Evolutionary conservation across 2,329 filamentous ascomycete genomes (phyloP), one percentile per base, ranked within the genome.

Genomic region (Rutstroemia sp.): DNA sequence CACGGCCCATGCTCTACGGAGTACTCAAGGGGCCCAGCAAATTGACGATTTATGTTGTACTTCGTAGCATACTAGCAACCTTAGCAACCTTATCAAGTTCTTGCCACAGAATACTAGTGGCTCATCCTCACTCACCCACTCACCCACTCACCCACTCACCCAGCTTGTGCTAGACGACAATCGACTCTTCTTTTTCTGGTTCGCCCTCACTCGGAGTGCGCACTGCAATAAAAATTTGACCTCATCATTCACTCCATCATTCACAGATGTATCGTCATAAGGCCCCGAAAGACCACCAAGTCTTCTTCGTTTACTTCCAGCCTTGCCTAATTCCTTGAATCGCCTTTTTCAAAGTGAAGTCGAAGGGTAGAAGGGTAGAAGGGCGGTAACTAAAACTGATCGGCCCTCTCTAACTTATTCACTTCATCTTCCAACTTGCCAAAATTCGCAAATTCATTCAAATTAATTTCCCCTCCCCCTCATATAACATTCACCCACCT

Each of bases 261-360:
- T 57, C 41, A 49, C 49, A 54, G 44, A 42, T 42, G 52, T 54
- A 44, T 51, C 45, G 46, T 50, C 52, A 50, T 55, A 55, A 23
- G 37, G 46, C 45, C 23, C 45, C 48, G 44, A 41, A 49, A 54
- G 52, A 54, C 52, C 52, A 50, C 21, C 27, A 44, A 44, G 52
- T 55, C 46, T 50, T 50, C 21, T 50, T 50, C 18, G 23, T 23
- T 16, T 49, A 44, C 16, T 45, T 45, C 39, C 56, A 58, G 47
- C 57, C 59, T 57, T 55, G 52, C 14, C 27, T 54, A 18, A 49
- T 49, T 5, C 52, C 52, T 41, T 54, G 44, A 54, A 49, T 34
- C 30, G 27, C 8, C 27, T 30, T 30, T 30, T 30, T 30, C 7
- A 21, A 45, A 45, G 42, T 45, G 42, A 19, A 45, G 27, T 30